Base-by-base conservation (phyloP, 805 yeast genomes). In the Blastobotrys robertii region DNA sequence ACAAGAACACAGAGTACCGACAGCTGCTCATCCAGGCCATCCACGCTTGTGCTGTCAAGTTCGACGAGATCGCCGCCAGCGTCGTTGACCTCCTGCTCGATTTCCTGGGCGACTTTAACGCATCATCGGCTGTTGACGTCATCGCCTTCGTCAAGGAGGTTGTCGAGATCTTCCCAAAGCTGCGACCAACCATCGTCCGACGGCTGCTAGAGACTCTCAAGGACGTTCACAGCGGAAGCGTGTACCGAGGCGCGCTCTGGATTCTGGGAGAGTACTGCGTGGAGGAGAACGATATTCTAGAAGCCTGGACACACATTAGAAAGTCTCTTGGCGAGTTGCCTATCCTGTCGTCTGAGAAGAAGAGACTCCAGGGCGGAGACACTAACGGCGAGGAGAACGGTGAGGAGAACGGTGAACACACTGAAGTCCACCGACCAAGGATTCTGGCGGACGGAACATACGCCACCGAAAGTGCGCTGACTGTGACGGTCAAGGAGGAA, bases 381-480 rank as follows among this genome's bases (percentile, higher is more conserved):
- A 67, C 60, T 8, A 60, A 51, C n/a, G 62, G 60, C 11, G 47
- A 44, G 13, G 40, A 32, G n/a, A 44, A 29, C 1, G 45, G 35
- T 12, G 60, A 56, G 19, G 53, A 62, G 30, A 60, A 57, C 15
- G 70, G 67, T 32, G 59, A 65, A 30, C 47, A 43, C 9, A 9
- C 25, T 13, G 37, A 28, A 10, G 30, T 7, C 33, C 50, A 51
- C 32, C 84, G 84, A 37, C 97, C 97, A 14, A 80, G 82, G 46
- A 81, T 92, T 46, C 72, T 92, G 51, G 95, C 98, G n/a, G 99
- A 92, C 66, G 99, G 99, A 54, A 92, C 99, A 0, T 92, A 92
- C 64, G 98, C 98, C 25, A 84, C 96, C 34, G 98, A 92, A 65
- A 77, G 78, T 49, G 92, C 95, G 0, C 65, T 81, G 44, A 82